Conservation (phyloP, 169 alveolate genomes). For the Perkinsus marinus region DNA sequence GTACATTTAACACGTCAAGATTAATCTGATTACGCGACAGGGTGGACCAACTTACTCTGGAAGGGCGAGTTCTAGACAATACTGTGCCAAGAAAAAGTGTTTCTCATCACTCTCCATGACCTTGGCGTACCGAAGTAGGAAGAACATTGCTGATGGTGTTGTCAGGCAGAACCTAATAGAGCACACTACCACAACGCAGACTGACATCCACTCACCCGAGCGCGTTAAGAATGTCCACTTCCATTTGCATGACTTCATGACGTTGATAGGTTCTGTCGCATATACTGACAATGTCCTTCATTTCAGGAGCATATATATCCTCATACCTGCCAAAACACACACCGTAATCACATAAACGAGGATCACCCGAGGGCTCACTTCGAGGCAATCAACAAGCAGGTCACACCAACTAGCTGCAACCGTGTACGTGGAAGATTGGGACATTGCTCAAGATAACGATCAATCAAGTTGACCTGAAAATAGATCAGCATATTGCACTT, state of each 20-base stretch:
- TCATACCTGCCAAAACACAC: neutral
- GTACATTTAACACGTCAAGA: too few relatives aligned
- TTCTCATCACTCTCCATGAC: neutral
- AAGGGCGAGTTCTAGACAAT: neutral
- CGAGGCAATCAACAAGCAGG: slow-evolving; percentile 1
- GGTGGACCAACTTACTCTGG: neutral
- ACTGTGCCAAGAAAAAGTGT: slow-evolving; percentile 4
- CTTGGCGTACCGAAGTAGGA: neutral
- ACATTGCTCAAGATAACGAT: neutral
- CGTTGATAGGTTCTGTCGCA: neutral
- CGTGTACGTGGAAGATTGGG: neutral
- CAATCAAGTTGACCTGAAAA: neutral
- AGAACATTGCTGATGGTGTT: neutral
- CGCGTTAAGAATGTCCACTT: neutral
- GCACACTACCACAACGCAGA: neutral
- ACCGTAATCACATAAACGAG: neutral
- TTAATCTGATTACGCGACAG: too few relatives aligned
- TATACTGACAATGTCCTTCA: neutral
- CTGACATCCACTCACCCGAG: neutral
- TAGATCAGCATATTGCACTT: neutral
- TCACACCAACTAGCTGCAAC: slow-evolving; percentile 4
- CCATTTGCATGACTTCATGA: slow-evolving; percentile 2
- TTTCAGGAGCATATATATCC: slow-evolving; percentile 1
- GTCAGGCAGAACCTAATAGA: slow-evolving; percentile 1
- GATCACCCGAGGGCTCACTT: neutral